Evolutionary conservation across 352 stramenopile genomes (phyloP).

Genomic region (Albugo laibachii): DNA sequence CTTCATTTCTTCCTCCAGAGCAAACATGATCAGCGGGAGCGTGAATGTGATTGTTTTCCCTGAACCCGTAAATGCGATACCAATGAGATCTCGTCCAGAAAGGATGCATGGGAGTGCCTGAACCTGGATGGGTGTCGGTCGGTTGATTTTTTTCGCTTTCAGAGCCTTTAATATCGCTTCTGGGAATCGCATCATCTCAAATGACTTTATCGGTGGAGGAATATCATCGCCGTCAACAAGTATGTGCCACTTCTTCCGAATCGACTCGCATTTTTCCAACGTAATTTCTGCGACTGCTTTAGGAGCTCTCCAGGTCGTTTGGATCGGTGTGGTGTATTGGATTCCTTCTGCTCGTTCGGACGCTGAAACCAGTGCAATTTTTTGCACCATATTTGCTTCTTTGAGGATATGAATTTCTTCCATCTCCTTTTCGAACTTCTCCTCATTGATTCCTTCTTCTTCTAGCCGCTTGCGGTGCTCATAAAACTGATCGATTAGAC

Average conservation of each 20-base stretch:
- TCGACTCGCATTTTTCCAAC: conserved; percentile 69
- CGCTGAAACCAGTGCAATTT: conserved; percentile 85
- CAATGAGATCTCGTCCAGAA: conserved; percentile 93
- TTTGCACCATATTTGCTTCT: conserved; percentile 91
- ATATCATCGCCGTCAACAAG: conserved; percentile 91
- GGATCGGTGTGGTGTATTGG: conserved; percentile 79
- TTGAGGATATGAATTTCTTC: conserved; percentile 87
- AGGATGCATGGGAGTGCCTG: conserved; percentile 95
- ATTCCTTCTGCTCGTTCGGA: conserved; percentile 84
- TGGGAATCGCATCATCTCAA: conserved; percentile 95
- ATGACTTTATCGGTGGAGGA: conserved; percentile 91
- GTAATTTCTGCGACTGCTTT: conserved; percentile 72
- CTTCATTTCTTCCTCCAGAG: conserved; percentile 92
- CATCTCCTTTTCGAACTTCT: conserved; percentile 56
- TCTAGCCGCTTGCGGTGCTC: conserved; percentile 65
- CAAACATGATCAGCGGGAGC: conserved; percentile 91
- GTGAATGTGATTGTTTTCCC: conserved; percentile 98
- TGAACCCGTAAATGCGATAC: conserved; percentile 96
- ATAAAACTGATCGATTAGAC: conserved; percentile 61
- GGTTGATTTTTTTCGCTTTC: conserved; percentile 89
- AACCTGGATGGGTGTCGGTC: conserved; percentile 96
- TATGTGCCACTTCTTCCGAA: conserved; percentile 97
- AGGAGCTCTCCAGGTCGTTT: conserved; percentile 83
- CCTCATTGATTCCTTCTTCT: conserved; percentile 51
- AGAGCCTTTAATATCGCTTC: conserved; percentile 82